Base-by-base conservation (phyloP, 2,329 filamentous ascomycete species). In the Apiospora rasikravindrae region DNA sequence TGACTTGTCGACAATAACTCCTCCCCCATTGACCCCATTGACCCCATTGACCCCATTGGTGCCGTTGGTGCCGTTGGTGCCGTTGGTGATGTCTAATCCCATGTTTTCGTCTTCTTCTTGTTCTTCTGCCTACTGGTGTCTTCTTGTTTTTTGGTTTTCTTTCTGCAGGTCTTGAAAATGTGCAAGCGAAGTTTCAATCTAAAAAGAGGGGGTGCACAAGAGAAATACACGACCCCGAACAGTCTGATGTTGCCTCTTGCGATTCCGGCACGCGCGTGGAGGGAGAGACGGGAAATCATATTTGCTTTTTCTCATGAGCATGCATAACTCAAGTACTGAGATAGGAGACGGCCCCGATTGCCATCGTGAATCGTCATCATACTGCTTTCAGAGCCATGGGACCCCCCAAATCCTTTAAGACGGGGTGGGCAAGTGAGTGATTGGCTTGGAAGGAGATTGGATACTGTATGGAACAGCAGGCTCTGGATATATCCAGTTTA, bases 1-100 rank as follows among this genome's bases (percentile, higher is more conserved):
- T 4, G 29, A 53, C 64, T 72, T 70, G 61, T 74, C 40, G 49
- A 72, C 69, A 13, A 45, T 33, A 7, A 8, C 22, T n/a, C 2
- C 33, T 5, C 33, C 33, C 8, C 22, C 45, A n/a, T 49, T 49
- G 45, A 22, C 45, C 2, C 13, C 24, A 16, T 49, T 49, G 45
- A 22, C n/a, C n/a, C n/a, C n/a, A n/a, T n/a, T n/a, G n/a, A n/a
- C n/a, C n/a, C n/a, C n/a, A n/a, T n/a, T n/a, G n/a, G n/a, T n/a
- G n/a, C n/a, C n/a, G n/a, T n/a, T n/a, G n/a, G n/a, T 22, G 16
- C 47, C 47, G 7, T 51, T 51, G 47, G 49, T 24, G 2, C 19
- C 33, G 57, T 40, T 64, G 57, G 57, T 64, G 57, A 64, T 40
- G 57, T 37, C 57, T 40, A 64, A 64, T 13, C 57, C 57, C 29